Conservation (phyloP, 2,329 filamentous ascomycete species). For the Aureobasidium sp. region DNA sequence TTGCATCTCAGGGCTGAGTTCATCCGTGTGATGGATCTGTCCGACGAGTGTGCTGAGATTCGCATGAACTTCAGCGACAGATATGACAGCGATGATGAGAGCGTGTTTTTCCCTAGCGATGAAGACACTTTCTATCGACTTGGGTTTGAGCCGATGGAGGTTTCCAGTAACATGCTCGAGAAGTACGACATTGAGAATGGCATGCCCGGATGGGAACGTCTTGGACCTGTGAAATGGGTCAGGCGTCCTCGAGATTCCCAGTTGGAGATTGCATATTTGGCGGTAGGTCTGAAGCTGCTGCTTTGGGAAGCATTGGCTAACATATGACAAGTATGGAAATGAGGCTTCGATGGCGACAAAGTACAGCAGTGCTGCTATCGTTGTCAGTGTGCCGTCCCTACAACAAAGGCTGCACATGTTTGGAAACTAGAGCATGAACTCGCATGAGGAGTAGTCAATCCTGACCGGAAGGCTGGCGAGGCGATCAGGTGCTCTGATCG, state of each 20-base stretch:
- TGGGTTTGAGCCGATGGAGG: not conserved
- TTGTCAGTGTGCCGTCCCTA: not conserved
- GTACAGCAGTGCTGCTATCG: conserved; percentile 7
- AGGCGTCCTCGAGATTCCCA: not conserved
- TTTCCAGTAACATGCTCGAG: not conserved
- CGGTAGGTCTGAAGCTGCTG: not conserved
- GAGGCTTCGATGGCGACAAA: not conserved
- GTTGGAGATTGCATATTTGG: not conserved
- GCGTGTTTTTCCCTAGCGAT: not conserved
- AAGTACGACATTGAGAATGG: not conserved
- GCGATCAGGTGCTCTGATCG: not conserved
- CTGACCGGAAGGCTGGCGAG: not conserved
- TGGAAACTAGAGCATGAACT: not conserved
- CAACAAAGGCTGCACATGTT: not conserved
- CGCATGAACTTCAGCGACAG: not conserved
- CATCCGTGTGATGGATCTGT: not conserved
- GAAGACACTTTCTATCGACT: not conserved
- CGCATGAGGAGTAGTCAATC: too few species aligned
- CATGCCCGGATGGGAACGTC: not conserved
- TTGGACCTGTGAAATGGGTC: not conserved
- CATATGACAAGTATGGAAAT: not conserved
- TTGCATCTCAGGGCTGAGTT: not conserved
- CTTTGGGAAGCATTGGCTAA: not conserved
- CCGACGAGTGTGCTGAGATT: not conserved
- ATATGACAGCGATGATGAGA: not conserved